Conservation (phyloP, 768 basidiomycete genomes). For the Suillus occidentalis region DNA sequence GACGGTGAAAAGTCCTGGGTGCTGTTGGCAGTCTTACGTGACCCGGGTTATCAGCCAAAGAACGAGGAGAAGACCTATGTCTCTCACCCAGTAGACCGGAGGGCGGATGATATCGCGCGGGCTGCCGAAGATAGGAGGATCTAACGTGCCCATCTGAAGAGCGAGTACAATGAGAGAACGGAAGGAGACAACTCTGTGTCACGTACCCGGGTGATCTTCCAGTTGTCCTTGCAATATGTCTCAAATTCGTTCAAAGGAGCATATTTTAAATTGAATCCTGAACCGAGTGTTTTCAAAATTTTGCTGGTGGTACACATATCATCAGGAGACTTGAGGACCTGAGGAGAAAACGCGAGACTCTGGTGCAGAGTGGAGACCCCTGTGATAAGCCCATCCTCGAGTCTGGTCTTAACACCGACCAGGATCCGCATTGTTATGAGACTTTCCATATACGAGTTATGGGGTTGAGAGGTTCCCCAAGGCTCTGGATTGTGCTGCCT, state of each 20-base stretch:
- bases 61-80: no score
- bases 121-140: not conserved
- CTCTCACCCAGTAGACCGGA: not conserved
- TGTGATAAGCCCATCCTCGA: not conserved
- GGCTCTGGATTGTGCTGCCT: slow-evolving; percentile 5
- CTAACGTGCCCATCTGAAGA: no score
- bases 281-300: not conserved
- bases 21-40: not conserved
- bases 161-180: no score
- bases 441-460: slow-evolving; percentile 5
- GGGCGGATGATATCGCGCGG: slow-evolving; percentile 1
- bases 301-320: slow-evolving; percentile 5
- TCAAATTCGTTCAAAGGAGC: slow-evolving; percentile 7
- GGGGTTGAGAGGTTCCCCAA: slow-evolving; percentile 8
- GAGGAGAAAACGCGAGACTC: slow-evolving; percentile 3
- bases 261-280: not conserved
- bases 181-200: no score
- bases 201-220: not conserved
- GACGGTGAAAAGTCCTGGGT: not conserved
- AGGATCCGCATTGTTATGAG: not conserved
- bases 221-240: slow-evolving; percentile 4
- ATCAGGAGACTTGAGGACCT: not conserved
- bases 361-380: slow-evolving; percentile 3
- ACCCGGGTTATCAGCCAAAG: no score
- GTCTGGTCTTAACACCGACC: slow-evolving; percentile 5